phyloP scores from a whole-genome alignment of 805 yeast genomes.

The Wickerhamomyces mucosus region DNA sequence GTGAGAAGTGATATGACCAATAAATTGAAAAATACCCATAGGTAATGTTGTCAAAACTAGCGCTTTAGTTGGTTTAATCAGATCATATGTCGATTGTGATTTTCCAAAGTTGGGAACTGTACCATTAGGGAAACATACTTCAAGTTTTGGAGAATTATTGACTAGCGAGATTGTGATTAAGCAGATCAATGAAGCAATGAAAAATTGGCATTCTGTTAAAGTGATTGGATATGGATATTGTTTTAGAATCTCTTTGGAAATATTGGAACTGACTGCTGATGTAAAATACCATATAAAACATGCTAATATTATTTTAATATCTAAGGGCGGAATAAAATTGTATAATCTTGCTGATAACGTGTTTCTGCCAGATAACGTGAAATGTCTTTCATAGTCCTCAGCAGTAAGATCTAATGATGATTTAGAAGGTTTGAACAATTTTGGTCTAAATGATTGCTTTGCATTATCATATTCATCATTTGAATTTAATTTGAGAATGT shows the following conservation, averaged over 20 bases:
- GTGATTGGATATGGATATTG: conserved; percentile 77
- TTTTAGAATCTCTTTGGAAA: conserved; percentile 68
- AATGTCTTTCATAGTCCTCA: conserved; percentile 17
- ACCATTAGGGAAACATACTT: conserved; percentile 35
- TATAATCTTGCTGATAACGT: conserved; percentile 6
- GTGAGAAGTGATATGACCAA: conserved; percentile 86
- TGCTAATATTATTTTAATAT: conserved; percentile 36
- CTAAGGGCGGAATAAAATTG: conserved; percentile 23
- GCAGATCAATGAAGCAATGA: conserved; percentile 60
- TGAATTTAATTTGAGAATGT: background rate
- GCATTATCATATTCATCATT: too few relatives aligned
- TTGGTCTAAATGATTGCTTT: too few relatives aligned
- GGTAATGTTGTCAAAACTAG: conserved; percentile 69
- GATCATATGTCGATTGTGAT: conserved; percentile 26
- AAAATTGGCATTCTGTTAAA: conserved; percentile 79
- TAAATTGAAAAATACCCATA: conserved; percentile 89
- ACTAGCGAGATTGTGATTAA: conserved; percentile 31
- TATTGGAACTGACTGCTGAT: conserved; percentile 73
- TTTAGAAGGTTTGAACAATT: conserved; percentile 19
- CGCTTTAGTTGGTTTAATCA: conserved; percentile 44
- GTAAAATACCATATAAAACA: conserved; percentile 76
- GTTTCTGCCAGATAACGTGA: conserved; percentile 14
- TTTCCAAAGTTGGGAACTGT: conserved; percentile 35
- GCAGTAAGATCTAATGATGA: conserved; percentile 14
- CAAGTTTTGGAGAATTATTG: conserved; percentile 23